phyloP scores from a whole-genome alignment of 2,329 filamentous ascomycete species.

The Neurospora crassa region DNA sequence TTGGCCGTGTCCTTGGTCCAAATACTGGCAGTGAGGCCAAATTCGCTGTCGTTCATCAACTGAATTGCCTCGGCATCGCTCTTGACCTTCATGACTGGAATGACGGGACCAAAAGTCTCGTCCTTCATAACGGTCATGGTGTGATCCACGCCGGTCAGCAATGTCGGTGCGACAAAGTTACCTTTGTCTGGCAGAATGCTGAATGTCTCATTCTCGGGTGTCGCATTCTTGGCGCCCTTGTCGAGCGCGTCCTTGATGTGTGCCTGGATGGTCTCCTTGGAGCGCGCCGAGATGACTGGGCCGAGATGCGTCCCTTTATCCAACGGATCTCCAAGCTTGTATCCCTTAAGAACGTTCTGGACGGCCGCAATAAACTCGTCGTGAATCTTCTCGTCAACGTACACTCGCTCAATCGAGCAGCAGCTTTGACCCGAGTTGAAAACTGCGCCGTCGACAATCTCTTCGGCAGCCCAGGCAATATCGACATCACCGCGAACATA shows the following conservation, averaged over 20 bases:
- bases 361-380: slow-evolving; percentile 72
- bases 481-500: slow-evolving; percentile 84
- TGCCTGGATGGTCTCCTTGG: slow-evolving; percentile 63
- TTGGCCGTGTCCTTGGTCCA: slow-evolving; percentile 82
- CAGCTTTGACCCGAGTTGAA: slow-evolving; percentile 99
- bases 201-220: slow-evolving; percentile 74
- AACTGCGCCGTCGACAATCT: slow-evolving; percentile 90
- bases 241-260: slow-evolving; percentile 76
- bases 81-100: slow-evolving; percentile 80
- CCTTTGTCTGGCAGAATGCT: slow-evolving; percentile 62
- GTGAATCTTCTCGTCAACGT: slow-evolving; percentile 78
- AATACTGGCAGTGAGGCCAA: slow-evolving; percentile 90
- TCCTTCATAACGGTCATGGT: slow-evolving; percentile 83
- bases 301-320: slow-evolving; percentile 73
- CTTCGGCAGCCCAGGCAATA: slow-evolving; percentile 79
- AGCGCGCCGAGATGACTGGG: slow-evolving; percentile 75
- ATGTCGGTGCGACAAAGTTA: slow-evolving; percentile 81
- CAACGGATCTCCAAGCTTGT: slow-evolving; percentile 81
- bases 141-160: slow-evolving; percentile 72
- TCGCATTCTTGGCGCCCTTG: slow-evolving; percentile 76
- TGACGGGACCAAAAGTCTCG: slow-evolving; percentile 90
- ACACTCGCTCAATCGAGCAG: slow-evolving; percentile 85
- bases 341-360: slow-evolving; percentile 69
- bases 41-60: slow-evolving; percentile 91
- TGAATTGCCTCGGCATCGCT: slow-evolving; percentile 70